Evolutionary conservation across 1,139 yeast genomes (phyloP).

Genomic region (Blastobotrys indianensis): DNA sequence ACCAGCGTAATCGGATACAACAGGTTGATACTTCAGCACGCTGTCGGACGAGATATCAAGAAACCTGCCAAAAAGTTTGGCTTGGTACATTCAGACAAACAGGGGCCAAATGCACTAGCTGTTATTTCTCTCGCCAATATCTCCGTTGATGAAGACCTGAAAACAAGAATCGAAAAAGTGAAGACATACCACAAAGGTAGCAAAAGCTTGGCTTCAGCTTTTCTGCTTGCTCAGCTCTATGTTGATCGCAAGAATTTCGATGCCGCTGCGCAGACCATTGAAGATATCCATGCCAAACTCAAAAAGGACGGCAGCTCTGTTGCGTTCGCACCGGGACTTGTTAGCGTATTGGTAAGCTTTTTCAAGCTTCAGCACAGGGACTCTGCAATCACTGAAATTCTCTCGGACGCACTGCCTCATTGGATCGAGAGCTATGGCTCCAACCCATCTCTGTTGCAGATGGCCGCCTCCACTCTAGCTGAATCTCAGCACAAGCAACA

Average conservation of each 20-base stretch:
- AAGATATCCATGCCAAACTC: conserved; percentile 23
- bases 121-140: conserved; percentile 12
- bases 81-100: conserved; percentile 13
- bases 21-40: conserved; percentile 24
- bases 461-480: conserved; percentile 16
- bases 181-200: conserved; percentile 18
- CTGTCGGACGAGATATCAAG: conserved; percentile 23
- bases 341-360: conserved; percentile 41
- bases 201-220: conserved; percentile 20
- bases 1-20: conserved; percentile 22
- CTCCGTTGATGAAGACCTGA: conserved; percentile 6
- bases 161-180: conserved; percentile 14
- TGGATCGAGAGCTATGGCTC: conserved; percentile 25
- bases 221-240: conserved; percentile 43
- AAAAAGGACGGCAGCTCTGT: conserved; percentile 10
- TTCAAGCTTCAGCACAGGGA: conserved; percentile 39
- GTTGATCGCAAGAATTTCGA: conserved; percentile 38
- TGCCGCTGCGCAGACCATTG: conserved; percentile 44
- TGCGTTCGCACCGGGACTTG: conserved; percentile 41
- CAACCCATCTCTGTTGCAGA: conserved; percentile 32
- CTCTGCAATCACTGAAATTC: conserved; percentile 18
- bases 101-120: conserved; percentile 12
- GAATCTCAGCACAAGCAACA: conserved; percentile 12
- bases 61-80: conserved; percentile 16
- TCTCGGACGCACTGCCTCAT: conserved; percentile 21